Evolutionary conservation across 306 rosid species (phyloP).

Genomic region (Amphicarpaea edgeworthii): DNA sequence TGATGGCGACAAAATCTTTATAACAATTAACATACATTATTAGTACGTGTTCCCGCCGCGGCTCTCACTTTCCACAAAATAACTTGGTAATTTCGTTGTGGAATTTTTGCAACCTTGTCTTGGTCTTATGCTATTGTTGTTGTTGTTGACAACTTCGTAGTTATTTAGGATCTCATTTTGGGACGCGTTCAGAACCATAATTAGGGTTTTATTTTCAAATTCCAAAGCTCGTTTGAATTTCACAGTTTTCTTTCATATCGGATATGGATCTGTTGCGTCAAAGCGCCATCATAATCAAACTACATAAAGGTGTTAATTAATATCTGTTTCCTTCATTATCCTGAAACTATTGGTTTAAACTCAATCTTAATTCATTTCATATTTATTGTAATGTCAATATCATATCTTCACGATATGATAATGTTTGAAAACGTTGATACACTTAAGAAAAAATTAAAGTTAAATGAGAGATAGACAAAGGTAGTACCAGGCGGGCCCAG

Average conservation of each 20-base stretch:
- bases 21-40: too few relatives aligned
- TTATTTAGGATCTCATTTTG: too few relatives aligned
- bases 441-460: too few relatives aligned
- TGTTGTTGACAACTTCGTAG: neutral
- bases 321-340: neutral
- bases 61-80: conserved; percentile 37
- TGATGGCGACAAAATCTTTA: neutral
- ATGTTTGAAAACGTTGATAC: neutral
- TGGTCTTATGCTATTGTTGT: neutral
- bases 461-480: too few relatives aligned
- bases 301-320: neutral
- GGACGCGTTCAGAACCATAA: neutral
- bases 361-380: neutral
- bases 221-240: too few relatives aligned
- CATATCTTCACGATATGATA: neutral
- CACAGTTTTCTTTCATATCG: neutral
- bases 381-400: neutral
- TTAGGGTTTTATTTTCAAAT: neutral
- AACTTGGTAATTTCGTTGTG: conserved; percentile 44
- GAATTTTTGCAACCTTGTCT: conserved; percentile 33
- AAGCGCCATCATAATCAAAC: neutral
- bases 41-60: neutral
- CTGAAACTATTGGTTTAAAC: neutral
- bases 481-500: too few relatives aligned
- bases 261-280: too few relatives aligned